Evolutionary conservation across 345 rosid genomes (phyloP).

Genomic region (Ceriops tagal): DNA sequence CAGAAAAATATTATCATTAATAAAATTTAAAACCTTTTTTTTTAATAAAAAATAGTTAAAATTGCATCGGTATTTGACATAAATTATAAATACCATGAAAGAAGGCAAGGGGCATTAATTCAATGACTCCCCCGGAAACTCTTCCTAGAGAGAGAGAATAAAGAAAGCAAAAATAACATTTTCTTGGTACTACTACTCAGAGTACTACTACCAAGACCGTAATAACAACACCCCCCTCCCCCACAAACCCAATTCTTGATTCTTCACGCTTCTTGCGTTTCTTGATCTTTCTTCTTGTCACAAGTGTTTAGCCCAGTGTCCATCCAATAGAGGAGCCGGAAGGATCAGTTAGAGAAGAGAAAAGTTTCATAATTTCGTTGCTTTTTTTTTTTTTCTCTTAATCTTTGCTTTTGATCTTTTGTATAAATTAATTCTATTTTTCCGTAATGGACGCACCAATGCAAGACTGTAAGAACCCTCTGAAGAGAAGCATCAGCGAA

Average conservation of each 20-base stretch:
- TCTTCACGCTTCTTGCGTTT: conserved; percentile 20
- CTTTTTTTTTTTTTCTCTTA: neutral
- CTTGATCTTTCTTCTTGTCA: neutral
- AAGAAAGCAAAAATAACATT: too few relatives aligned
- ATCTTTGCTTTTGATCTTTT: neutral
- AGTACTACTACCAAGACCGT: neutral
- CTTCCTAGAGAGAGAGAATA: too few relatives aligned
- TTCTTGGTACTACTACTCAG: too few relatives aligned
- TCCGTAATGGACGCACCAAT: conserved; percentile 23
- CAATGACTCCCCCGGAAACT: too few relatives aligned
- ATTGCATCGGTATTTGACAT: too few relatives aligned
- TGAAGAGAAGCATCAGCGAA: conserved; percentile 45
- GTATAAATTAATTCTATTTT: neutral
- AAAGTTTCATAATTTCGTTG: neutral
- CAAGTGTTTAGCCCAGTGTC: neutral
- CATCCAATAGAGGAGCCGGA: too few relatives aligned
- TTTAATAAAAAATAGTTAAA: too few relatives aligned
- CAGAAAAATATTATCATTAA: too few relatives aligned
- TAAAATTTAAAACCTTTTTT: too few relatives aligned
- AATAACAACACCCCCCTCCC: neutral
- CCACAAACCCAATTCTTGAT: conserved; percentile 2
- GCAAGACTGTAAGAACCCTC: conserved; percentile 23
- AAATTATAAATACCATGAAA: too few relatives aligned
- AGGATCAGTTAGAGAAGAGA: too few relatives aligned
- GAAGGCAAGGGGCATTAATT: too few relatives aligned